Conservation (phyloP, 2,329 filamentous ascomycete genomes). For the Myriangium duriaei region DNA sequence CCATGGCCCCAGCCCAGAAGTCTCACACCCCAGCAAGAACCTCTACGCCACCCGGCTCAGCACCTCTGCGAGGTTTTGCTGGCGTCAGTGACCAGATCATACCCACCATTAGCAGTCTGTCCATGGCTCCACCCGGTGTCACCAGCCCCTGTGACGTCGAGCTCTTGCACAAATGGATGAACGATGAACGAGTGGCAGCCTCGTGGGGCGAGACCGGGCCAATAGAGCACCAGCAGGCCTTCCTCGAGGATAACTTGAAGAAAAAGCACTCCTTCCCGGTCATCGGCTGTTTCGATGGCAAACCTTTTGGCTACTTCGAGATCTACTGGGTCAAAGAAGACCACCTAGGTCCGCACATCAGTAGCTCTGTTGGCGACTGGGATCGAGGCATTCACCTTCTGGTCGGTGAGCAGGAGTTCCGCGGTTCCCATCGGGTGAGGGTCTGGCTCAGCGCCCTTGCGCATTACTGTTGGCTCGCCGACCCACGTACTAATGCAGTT, state of each 20-base stretch:
- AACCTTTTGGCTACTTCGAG: constrained; percentile 95
- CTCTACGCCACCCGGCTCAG: constrained; percentile 6
- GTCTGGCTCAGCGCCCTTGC: constrained; percentile 75
- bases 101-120: constrained; percentile 21
- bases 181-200: constrained; percentile 66
- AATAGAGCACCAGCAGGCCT: constrained; percentile 47
- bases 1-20: constrained; percentile 50
- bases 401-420: constrained; percentile 82
- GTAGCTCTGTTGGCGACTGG: constrained; percentile 56
- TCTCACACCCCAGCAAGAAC: constrained; percentile 36
- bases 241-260: constrained; percentile 53
- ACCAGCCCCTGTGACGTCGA: constrained; percentile 47
- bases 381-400: constrained; percentile 82
- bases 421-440: constrained; percentile 62
- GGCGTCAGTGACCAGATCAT: constrained; percentile 37
- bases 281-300: constrained; percentile 86
- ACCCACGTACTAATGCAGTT: constrained; percentile 69
- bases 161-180: constrained; percentile 78
- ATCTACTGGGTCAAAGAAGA: constrained; percentile 98
- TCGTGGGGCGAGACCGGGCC: constrained; percentile 66
- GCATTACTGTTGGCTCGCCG: constrained; percentile 71
- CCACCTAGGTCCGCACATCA: constrained; percentile 55
- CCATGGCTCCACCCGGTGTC: too few species aligned
- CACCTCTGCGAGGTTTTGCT: constrained; percentile 25
- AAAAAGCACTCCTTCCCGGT: constrained; percentile 73